These are phyloP conservation scores for Lasiosphaeriaceae sp. DNA, from an alignment of 495 filamentous ascomycete species.

Conservation along the genomic window DNA sequence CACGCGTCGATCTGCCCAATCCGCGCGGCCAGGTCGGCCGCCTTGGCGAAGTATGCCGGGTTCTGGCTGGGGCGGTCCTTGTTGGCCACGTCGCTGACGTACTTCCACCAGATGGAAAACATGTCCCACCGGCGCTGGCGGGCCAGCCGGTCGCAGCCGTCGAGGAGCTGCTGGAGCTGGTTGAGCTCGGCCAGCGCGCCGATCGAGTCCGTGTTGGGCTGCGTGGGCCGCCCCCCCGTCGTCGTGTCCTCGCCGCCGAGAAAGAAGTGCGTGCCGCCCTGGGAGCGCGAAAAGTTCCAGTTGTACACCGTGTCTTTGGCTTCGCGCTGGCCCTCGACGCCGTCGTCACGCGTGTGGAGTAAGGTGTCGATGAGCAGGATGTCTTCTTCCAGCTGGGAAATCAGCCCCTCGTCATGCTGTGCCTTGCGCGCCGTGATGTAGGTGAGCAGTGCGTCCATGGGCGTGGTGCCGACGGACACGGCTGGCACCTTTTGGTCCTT, in stretches of 20 bases:
- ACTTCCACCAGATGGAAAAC: conserved; percentile 41
- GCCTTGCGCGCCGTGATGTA: conserved; percentile 25
- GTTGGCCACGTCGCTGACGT: conserved; percentile 8
- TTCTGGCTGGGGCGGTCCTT: background rate
- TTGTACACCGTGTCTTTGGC: conserved; percentile 33
- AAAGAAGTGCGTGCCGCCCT: conserved; percentile 29
- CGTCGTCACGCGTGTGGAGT: conserved; percentile 30
- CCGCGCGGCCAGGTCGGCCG: background rate
- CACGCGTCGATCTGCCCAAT: background rate
- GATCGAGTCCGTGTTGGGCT: background rate
- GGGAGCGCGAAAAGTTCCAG: conserved; percentile 22
- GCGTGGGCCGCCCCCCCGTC: background rate
- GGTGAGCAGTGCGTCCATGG: conserved; percentile 42
- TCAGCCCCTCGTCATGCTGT: background rate
- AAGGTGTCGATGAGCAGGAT: conserved; percentile 24
- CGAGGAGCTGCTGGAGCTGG: conserved; percentile 16
- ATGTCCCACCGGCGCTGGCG: conserved; percentile 32
- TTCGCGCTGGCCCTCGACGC: conserved; percentile 28
- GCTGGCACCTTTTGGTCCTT: background rate
- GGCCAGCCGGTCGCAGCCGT: conserved; percentile 7
- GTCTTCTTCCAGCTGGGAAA: conserved; percentile 19
- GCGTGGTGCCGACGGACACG: conserved; percentile 43
- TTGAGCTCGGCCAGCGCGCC: conserved; percentile 22
- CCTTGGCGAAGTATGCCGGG: background rate
- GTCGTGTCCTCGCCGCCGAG: conserved; percentile 7